These are phyloP conservation scores for Ascochyta clinopodiicola DNA, from an alignment of 2,329 filamentous ascomycete species.

Conservation along the genomic window DNA sequence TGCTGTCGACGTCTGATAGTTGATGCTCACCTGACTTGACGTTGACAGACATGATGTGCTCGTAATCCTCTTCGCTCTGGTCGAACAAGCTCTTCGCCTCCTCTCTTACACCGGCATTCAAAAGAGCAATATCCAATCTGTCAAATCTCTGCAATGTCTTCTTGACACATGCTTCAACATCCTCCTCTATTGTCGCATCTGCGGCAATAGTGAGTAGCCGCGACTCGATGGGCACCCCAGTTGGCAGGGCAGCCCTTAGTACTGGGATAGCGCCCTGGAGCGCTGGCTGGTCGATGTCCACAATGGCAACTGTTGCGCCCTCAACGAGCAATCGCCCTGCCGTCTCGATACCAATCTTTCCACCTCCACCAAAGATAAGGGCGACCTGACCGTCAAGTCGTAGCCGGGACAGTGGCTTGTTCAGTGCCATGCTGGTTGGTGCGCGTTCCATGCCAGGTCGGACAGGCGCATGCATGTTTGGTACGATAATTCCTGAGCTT, in stretches of 20 bases:
- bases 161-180: conserved; percentile 84
- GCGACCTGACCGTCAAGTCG: conserved; percentile 42
- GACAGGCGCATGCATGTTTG: conserved; percentile 32
- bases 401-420: conserved; percentile 37
- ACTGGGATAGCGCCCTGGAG: conserved; percentile 36
- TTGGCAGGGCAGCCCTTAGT: conserved; percentile 32
- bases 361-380: conserved; percentile 43
- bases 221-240: conserved; percentile 33
- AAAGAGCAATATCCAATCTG: conserved; percentile 35
- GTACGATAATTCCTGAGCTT: conserved; percentile 28
- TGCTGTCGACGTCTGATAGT: neutral
- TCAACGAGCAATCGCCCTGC: conserved; percentile 46
- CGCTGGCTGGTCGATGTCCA: conserved; percentile 42
- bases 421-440: conserved; percentile 36
- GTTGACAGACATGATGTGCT: conserved; percentile 48
- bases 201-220: conserved; percentile 42
- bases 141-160: conserved; percentile 38
- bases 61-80: conserved; percentile 45
- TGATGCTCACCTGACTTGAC: conserved; percentile 45
- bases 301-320: conserved; percentile 46
- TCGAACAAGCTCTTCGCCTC: conserved; percentile 45
- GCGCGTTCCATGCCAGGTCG: conserved; percentile 35
- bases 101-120: conserved; percentile 38
- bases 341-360: conserved; percentile 45
- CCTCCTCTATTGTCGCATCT: conserved; percentile 58